phyloP scores from a whole-genome alignment of 768 basidiomycete genomes.

The Bullera alba region DNA sequence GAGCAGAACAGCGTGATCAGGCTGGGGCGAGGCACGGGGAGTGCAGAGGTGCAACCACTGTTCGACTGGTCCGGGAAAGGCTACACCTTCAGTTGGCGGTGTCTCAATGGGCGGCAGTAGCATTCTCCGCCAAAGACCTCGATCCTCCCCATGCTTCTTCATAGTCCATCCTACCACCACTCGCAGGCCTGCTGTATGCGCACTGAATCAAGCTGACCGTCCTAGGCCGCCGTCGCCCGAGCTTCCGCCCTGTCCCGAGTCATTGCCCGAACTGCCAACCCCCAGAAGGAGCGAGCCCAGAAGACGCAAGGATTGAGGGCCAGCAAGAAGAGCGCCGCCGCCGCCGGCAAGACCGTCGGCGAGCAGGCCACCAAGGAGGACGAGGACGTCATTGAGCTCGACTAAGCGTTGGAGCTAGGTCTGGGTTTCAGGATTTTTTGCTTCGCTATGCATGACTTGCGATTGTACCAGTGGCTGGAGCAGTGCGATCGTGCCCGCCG shows the following conservation, averaged over 20 bases:
- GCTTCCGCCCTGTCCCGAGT: conserved; percentile 35
- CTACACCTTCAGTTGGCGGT: neutral
- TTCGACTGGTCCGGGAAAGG: neutral
- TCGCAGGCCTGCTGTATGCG: neutral
- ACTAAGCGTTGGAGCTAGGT: conserved; percentile 16
- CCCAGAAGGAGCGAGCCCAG: conserved; percentile 24
- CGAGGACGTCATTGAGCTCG: conserved; percentile 41
- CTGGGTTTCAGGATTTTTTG: neutral
- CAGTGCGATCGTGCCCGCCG: no score
- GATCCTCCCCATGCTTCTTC: neutral
- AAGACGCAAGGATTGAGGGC: conserved; percentile 34
- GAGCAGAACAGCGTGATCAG: no score
- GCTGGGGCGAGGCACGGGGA: neutral
- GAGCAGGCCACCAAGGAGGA: conserved; percentile 19
- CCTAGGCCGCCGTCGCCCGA: conserved; percentile 42
- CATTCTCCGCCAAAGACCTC: neutral
- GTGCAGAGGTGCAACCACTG: neutral
- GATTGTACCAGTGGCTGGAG: no score
- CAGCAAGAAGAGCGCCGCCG: neutral
- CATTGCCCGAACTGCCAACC: conserved; percentile 26
- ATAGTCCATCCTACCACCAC: neutral
- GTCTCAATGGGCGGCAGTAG: neutral
- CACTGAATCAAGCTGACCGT: conserved; percentile 4
- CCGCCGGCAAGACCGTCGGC: conserved; percentile 2
- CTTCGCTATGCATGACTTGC: no score